Evolutionary conservation across 352 stramenopile genomes (phyloP).

Genomic region (Pythium myriotylum): DNA sequence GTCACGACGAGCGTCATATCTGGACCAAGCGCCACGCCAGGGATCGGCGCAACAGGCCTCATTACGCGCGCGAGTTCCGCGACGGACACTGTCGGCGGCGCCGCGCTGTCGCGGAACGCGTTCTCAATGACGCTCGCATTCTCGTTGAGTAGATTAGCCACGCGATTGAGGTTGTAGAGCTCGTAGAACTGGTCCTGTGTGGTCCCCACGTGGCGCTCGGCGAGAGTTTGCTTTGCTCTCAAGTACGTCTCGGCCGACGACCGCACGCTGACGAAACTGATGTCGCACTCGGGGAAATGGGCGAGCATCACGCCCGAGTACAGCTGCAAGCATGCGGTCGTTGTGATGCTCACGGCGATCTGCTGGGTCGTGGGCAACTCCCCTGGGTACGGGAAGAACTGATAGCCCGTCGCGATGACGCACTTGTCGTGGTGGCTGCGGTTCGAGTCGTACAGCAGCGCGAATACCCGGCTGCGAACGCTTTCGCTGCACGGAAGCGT

Average conservation of each 20-base stretch:
- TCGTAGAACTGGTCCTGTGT: constrained; percentile 23
- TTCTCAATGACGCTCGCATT: constrained; percentile 23
- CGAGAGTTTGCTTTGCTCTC: constrained; percentile 15
- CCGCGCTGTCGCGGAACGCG: constrained; percentile 6
- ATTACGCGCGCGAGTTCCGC: constrained; percentile 21
- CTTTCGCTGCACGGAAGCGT: background rate
- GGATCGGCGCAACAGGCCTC: constrained; percentile 1
- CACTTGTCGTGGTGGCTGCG: constrained; percentile 45
- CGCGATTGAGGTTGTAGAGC: constrained; percentile 25
- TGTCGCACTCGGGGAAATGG: constrained; percentile 39
- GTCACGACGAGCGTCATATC: constrained; percentile 8
- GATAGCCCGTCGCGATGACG: constrained; percentile 43
- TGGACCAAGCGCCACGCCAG: constrained; percentile 13
- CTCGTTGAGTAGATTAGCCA: constrained; percentile 23
- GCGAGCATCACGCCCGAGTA: background rate
- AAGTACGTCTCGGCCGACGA: constrained; percentile 14
- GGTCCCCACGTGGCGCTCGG: constrained; percentile 1
- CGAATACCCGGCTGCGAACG: constrained; percentile 1
- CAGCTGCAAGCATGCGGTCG: constrained; percentile 25
- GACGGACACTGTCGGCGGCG: constrained; percentile 9
- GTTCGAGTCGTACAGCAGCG: constrained; percentile 52
- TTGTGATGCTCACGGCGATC: constrained; percentile 35
- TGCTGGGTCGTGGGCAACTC: constrained; percentile 38
- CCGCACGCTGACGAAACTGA: constrained; percentile 20
- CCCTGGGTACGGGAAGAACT: constrained; percentile 54